phyloP scores from a whole-genome alignment of 169 alveolate species.

The Toxoplasma gondii region DNA sequence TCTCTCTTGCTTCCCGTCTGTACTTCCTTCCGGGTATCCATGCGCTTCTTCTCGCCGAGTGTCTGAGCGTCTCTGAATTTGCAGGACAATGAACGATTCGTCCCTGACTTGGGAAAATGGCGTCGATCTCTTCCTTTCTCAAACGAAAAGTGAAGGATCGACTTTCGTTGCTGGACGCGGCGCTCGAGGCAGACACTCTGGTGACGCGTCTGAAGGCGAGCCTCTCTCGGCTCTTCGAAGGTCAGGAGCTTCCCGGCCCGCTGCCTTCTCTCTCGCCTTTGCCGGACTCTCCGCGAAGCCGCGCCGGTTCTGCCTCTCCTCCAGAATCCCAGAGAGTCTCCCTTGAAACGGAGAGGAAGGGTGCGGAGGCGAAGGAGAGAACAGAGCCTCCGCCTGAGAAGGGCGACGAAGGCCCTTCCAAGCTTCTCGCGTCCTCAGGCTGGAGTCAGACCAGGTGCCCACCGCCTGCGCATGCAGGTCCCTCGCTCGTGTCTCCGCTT shows the following conservation, averaged over 20 bases:
- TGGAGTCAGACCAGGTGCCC: background rate
- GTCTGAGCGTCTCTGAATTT: background rate
- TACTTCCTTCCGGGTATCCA: background rate
- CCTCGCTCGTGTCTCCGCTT: constrained; percentile 16
- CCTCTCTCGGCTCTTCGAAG: background rate
- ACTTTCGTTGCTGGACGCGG: constrained; percentile 3
- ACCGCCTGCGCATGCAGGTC: background rate
- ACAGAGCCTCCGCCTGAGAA: background rate
- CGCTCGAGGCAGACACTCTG: constrained; percentile 18
- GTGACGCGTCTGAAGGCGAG: constrained; percentile 8
- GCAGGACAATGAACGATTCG: background rate
- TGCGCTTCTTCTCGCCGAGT: background rate
- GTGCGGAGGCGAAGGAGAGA: background rate
- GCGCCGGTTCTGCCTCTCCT: too few relatives aligned
- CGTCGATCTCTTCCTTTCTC: constrained; percentile 14
- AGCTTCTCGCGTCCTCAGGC: background rate
- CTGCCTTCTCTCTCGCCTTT: background rate
- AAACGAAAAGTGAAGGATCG: background rate
- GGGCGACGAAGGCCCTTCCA: background rate
- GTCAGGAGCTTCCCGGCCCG: background rate
- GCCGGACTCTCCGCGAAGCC: background rate
- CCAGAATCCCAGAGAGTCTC: too few relatives aligned
- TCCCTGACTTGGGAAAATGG: background rate
- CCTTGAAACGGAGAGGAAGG: too few relatives aligned
- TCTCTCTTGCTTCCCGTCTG: background rate